A percentile compares a stretch with the other conserved stretches of the same genome.
These are phyloP conservation scores for Penicillium bialowiezense DNA, from an alignment of 495 filamentous ascomycete species.

Conservation along the genomic window DNA sequence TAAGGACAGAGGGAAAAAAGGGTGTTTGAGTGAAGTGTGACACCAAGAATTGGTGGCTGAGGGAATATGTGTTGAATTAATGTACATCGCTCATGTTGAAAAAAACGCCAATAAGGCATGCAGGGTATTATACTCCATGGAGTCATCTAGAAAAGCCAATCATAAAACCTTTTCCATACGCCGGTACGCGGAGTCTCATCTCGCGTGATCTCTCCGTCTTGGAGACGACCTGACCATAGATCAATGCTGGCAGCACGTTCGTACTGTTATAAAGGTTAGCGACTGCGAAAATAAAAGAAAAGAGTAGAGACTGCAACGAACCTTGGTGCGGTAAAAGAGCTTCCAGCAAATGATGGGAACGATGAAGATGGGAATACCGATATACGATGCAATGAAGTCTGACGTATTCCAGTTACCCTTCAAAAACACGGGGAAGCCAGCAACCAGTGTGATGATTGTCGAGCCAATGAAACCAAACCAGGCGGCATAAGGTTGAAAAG, in stretches of 20 bases:
- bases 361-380: slow-evolving; percentile 55
- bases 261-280: slow-evolving; percentile 17
- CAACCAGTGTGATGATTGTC: slow-evolving; percentile 39
- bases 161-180: slow-evolving; percentile 23
- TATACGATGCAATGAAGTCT: slow-evolving; percentile 56
- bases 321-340: slow-evolving; percentile 50
- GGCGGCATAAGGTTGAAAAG: slow-evolving; percentile 59
- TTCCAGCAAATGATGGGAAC: slow-evolving; percentile 61
- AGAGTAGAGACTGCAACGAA: slow-evolving; percentile 1
- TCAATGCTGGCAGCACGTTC: slow-evolving; percentile 30
- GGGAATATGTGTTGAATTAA: background rate
- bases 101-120: slow-evolving; percentile 6
- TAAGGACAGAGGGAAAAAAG: slow-evolving; percentile 2
- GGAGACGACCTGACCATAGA: slow-evolving; percentile 35
- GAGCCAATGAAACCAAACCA: slow-evolving; percentile 60
- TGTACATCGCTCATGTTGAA: slow-evolving; percentile 8
- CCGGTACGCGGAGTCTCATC: slow-evolving; percentile 18
- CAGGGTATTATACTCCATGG: slow-evolving; percentile 19
- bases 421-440: slow-evolving; percentile 39
- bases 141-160: slow-evolving; percentile 28
- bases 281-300: background rate
- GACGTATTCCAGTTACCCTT: slow-evolving; percentile 38
- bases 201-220: slow-evolving; percentile 32
- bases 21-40: background rate
- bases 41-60: too few relatives aligned